Evolutionary conservation across 352 stramenopile genomes (phyloP).

Genomic region (Phytophthora pisi): DNA sequence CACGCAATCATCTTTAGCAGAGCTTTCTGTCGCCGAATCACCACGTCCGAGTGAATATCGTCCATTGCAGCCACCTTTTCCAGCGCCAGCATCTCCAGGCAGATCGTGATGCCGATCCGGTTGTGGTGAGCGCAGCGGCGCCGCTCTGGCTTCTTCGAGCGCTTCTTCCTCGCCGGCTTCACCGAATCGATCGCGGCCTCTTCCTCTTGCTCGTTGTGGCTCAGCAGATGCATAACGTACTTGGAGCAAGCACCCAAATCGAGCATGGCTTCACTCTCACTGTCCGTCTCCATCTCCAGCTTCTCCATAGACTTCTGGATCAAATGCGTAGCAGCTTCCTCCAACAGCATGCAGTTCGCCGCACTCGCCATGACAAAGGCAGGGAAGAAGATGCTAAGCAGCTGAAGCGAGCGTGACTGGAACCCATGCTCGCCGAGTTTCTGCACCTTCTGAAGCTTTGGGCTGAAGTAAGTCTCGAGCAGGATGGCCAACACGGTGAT

Average conservation of each 20-base stretch:
- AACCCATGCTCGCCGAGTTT: conserved; percentile 57
- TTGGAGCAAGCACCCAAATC: conserved; percentile 59
- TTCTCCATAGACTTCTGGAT: conserved; percentile 69
- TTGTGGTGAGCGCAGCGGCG: conserved; percentile 71
- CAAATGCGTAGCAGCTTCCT: conserved; percentile 68
- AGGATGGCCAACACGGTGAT: conserved; percentile 64
- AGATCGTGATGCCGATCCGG: conserved; percentile 72
- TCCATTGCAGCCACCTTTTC: conserved; percentile 45
- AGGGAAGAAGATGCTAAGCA: conserved; percentile 80
- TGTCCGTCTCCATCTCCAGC: conserved; percentile 40
- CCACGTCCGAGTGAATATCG: conserved; percentile 34
- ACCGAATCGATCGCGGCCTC: conserved; percentile 20
- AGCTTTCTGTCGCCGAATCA: conserved; percentile 52
- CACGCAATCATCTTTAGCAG: conserved; percentile 62
- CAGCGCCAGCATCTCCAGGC: conserved; percentile 71
- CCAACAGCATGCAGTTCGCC: conserved; percentile 62
- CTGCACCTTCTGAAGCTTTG: conserved; percentile 61
- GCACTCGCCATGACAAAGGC: conserved; percentile 62
- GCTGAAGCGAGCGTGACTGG: conserved; percentile 67
- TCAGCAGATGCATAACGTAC: conserved; percentile 67
- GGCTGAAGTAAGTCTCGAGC: conserved; percentile 79
- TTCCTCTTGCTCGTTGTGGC: conserved; percentile 47
- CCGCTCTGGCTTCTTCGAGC: conserved; percentile 28
- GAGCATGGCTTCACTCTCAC: conserved; percentile 39
- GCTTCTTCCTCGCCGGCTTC: conserved; percentile 14